Evolutionary conservation across 1,284 basidiomycete genomes (phyloP).

Genomic region (Ustilago esculenta): DNA sequence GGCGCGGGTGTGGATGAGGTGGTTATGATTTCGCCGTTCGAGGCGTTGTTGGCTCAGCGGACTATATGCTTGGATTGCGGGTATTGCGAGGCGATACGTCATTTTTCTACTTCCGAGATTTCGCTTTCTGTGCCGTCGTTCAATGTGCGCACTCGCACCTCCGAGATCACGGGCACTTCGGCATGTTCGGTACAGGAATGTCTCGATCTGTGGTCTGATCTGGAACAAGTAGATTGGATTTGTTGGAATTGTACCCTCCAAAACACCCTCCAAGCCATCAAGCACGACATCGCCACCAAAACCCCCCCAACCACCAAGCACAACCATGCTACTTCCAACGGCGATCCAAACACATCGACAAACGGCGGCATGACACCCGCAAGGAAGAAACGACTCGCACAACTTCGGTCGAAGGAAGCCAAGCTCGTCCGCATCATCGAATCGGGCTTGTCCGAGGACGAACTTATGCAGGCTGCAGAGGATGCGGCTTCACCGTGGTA

Average conservation of each 20-base stretch:
- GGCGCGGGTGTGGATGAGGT: slow-evolving; percentile 5
- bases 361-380: slow-evolving; percentile 19
- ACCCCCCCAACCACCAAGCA: slow-evolving; percentile 3
- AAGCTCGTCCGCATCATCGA: slow-evolving; percentile 34
- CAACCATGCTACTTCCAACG: slow-evolving; percentile 20
- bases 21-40: slow-evolving; percentile 43
- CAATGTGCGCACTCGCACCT: slow-evolving; percentile 30
- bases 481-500: slow-evolving; percentile 25
- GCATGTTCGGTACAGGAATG: slow-evolving; percentile 58
- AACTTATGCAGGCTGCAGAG: slow-evolving; percentile 33
- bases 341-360: slow-evolving; percentile 13
- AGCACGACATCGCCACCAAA: slow-evolving; percentile 20
- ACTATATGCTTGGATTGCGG: slow-evolving; percentile 63
- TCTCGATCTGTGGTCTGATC: slow-evolving; percentile 52
- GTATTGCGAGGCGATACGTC: slow-evolving; percentile 63
- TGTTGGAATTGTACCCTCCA: slow-evolving; percentile 62
- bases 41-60: slow-evolving; percentile 52
- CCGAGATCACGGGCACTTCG: slow-evolving; percentile 39
- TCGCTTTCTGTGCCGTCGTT: slow-evolving; percentile 51
- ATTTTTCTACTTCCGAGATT: slow-evolving; percentile 56
- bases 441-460: slow-evolving; percentile 54
- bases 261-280: slow-evolving; percentile 28
- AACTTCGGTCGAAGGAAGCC: slow-evolving; percentile 27
- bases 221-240: slow-evolving; percentile 64
- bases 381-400: slow-evolving; percentile 38